phyloP scores from a whole-genome alignment of 2,329 filamentous ascomycete genomes.

The Aspergillus floridensis region DNA sequence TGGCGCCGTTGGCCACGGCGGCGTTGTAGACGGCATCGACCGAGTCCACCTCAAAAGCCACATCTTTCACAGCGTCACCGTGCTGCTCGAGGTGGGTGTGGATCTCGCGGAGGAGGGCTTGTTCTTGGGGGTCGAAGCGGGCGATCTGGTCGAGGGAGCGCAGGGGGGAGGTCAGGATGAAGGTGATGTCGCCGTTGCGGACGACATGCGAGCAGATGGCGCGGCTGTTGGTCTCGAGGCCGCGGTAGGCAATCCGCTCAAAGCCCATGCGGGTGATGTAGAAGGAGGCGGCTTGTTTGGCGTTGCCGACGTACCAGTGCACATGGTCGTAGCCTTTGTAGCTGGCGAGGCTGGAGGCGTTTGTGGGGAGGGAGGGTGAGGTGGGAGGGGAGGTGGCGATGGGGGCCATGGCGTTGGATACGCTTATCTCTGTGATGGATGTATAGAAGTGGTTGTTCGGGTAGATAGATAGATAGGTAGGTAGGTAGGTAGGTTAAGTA shows the following conservation, averaged over 20 bases:
- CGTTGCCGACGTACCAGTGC: conserved; percentile 95
- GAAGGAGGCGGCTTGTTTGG: conserved; percentile 88
- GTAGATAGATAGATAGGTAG: neutral
- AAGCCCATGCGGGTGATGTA: conserved; percentile 89
- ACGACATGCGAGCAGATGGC: conserved; percentile 76
- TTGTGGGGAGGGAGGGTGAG: conserved; percentile 14
- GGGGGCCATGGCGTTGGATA: conserved; percentile 27
- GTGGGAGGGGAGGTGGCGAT: conserved; percentile 29
- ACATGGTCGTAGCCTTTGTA: conserved; percentile 87
- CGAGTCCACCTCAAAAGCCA: conserved; percentile 90
- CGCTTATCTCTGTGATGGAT: neutral
- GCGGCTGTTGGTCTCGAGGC: conserved; percentile 82
- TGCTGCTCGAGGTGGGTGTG: conserved; percentile 81
- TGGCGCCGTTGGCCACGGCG: conserved; percentile 58
- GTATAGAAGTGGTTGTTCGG: neutral
- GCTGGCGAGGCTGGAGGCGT: conserved; percentile 31
- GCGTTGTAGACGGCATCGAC: conserved; percentile 74
- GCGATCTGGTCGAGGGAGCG: conserved; percentile 65
- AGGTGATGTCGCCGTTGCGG: conserved; percentile 44
- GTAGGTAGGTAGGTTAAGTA: neutral
- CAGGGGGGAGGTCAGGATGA: conserved; percentile 43
- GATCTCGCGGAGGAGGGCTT: conserved; percentile 67
- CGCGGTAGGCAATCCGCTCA: conserved; percentile 74
- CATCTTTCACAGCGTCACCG: conserved; percentile 91
- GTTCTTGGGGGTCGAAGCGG: conserved; percentile 56